Base-by-base conservation (phyloP, 305 asterid genomes). In the Ilex paraguariensis region DNA sequence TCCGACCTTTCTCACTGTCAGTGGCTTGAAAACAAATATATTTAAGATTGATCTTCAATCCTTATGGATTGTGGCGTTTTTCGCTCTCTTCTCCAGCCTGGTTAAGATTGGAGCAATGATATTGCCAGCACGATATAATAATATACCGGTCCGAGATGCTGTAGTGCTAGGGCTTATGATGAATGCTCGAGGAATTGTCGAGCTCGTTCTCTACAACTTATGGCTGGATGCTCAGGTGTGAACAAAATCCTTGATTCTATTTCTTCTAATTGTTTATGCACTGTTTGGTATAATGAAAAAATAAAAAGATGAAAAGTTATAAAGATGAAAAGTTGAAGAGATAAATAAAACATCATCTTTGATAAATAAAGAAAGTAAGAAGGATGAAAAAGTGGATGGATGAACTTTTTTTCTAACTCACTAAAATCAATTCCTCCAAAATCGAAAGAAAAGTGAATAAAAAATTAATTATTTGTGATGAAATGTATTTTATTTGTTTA, bases 11-110 rank as follows among this genome's bases (percentile, higher is more conserved):
- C 87, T 91, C 40, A 86, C 97, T 0, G 74, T 79, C 0, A 86
- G 95, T 48, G 96, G 97, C 17, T 66, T 91, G 53, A 91, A 82
- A 69, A 87, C 93, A 1, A 63, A 88, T 63, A 64, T 88, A 16
- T 86, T 78, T 75, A 45, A 12, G 57, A 57, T 88, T 39, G 74
- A 76, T 2, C 30, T 73, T 6, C 62, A 69, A 60, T 75, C 83
- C 0, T 53, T 86, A 16, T 72, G 74, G 81, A 69, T 81, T 31
- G 66, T 83, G 57, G 59, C 42, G 3, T n/a, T 71, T 13, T 13
- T 82, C 40, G 74, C 79, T 52, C 0, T 75, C 57, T 64, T 63
- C 46, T 21, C 77, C 53, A 64, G 74, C 53, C 0, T 77, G 0
- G 52, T 72, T 66, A 88, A 88, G 87, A 48, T 77, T n/a, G 69